Conservation (phyloP, 192 early-diverging fungal genomes). For the Podila verticillata region DNA sequence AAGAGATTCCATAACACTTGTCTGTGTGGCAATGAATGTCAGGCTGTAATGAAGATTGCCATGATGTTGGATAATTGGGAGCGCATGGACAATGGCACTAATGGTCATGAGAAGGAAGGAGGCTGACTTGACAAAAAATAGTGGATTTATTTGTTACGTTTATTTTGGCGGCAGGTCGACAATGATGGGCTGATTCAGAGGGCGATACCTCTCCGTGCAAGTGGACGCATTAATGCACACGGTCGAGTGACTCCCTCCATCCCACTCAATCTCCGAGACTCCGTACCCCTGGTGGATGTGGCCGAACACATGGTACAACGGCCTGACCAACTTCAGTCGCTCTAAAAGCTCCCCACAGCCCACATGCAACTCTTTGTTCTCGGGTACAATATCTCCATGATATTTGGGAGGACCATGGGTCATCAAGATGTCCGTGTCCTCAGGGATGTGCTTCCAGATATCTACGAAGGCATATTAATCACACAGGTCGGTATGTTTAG, state of each 20-base stretch:
- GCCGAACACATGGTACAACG: slow-evolving; percentile 34
- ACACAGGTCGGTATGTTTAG: background rate
- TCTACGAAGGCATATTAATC: slow-evolving; percentile 4
- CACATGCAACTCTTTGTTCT: slow-evolving; percentile 9
- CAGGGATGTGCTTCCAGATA: slow-evolving; percentile 34
- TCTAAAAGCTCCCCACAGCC: slow-evolving; percentile 30
- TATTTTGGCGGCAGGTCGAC: slow-evolving; percentile 35
- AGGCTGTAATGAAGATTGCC: too few relatives aligned
- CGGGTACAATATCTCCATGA: slow-evolving; percentile 13
- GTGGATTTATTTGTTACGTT: background rate
- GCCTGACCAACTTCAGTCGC: slow-evolving; percentile 23
- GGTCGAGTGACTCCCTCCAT: slow-evolving; percentile 8
- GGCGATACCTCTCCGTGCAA: slow-evolving; percentile 5
- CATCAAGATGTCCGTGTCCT: slow-evolving; percentile 27
- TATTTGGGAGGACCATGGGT: slow-evolving; percentile 39
- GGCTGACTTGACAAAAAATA: too few relatives aligned
- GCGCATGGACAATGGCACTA: too few relatives aligned
- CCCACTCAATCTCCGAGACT: slow-evolving; percentile 30
- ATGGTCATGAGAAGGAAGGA: too few relatives aligned
- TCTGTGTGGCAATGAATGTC: too few relatives aligned
- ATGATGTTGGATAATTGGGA: too few relatives aligned
- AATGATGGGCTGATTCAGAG: slow-evolving; percentile 23
- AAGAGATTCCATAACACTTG: too few relatives aligned
- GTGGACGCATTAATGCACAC: slow-evolving; percentile 42
- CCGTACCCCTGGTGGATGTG: slow-evolving; percentile 46